Evolutionary conservation across 768 basidiomycete species (phyloP).

Genomic region (Tulasnella sp.): DNA sequence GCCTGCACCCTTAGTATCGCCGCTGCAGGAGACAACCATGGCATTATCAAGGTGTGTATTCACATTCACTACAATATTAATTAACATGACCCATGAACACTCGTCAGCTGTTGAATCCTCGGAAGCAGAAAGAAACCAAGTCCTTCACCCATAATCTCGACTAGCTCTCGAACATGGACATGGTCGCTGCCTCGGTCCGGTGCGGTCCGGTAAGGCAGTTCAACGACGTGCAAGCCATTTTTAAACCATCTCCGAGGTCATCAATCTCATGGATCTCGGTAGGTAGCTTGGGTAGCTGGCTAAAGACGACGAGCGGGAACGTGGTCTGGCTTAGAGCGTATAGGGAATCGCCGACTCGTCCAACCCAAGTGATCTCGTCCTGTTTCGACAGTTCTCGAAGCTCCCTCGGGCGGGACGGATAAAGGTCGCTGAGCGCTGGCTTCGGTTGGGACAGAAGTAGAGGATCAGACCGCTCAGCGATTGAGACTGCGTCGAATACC

Average conservation of each 20-base stretch:
- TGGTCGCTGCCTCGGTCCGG: slow-evolving; percentile 3
- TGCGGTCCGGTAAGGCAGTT: slow-evolving; percentile 31
- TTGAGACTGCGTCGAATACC: slow-evolving; percentile 68
- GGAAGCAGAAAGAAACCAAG: slow-evolving; percentile 58
- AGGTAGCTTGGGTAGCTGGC: slow-evolving; percentile 27
- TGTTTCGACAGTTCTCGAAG: slow-evolving; percentile 47
- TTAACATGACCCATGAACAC: background rate
- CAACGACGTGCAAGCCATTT: slow-evolving; percentile 20
- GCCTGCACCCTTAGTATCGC: slow-evolving; percentile 64
- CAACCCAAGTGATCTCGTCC: slow-evolving; percentile 71
- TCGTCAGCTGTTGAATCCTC: slow-evolving; percentile 81
- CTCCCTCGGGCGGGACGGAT: slow-evolving; percentile 42
- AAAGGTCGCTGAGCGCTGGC: slow-evolving; percentile 65
- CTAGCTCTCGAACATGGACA: no score
- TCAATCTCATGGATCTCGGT: background rate
- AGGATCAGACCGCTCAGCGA: slow-evolving; percentile 49
- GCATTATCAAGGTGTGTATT: slow-evolving; percentile 73
- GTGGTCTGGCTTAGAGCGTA: slow-evolving; percentile 80
- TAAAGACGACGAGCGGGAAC: slow-evolving; percentile 69
- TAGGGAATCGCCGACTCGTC: slow-evolving; percentile 68
- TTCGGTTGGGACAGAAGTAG: slow-evolving; percentile 86
- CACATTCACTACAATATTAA: background rate
- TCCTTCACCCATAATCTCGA: slow-evolving; percentile 60
- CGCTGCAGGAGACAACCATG: slow-evolving; percentile 89
- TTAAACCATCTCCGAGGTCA: background rate